A percentile compares a stretch with the other conserved stretches of the same genome.
These are phyloP conservation scores for Vigna mungo DNA, from an alignment of 306 rosid species.

Conservation along the genomic window DNA sequence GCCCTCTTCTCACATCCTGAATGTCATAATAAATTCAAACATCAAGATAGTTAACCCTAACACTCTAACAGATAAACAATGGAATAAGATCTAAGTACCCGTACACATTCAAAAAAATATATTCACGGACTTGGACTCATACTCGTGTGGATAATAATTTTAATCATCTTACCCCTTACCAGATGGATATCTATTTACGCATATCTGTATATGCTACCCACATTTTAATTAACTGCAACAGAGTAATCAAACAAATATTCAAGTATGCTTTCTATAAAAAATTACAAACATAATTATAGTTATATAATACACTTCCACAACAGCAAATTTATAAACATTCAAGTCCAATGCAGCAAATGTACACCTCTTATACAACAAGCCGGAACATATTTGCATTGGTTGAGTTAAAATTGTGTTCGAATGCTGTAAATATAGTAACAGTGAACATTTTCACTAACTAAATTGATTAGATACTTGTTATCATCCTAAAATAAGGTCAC, in stretches of 20 bases:
- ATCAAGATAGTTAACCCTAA: slow-evolving; percentile 25
- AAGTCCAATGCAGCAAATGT: neutral
- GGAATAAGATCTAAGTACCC: neutral
- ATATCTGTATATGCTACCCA: neutral
- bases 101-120: neutral
- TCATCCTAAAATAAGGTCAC: no score
- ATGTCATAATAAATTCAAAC: slow-evolving; percentile 32
- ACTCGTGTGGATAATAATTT: neutral
- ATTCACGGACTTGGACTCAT: neutral
- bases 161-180: neutral
- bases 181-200: neutral
- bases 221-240: neutral
- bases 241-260: neutral
- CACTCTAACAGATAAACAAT: slow-evolving; percentile 5
- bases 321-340: neutral
- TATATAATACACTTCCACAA: neutral
- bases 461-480: no score
- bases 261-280: neutral
- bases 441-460: no score
- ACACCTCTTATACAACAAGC: neutral
- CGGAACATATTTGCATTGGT: neutral
- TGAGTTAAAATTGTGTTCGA: neutral
- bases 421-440: no score
- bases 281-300: neutral
- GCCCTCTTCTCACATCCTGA: slow-evolving; percentile 97